Percentiles rank a stretch among this genome's conserved stretches.
Conservation (phyloP, 2,329 filamentous ascomycete species). For the Pseudogymnoascus sp. region DNA sequence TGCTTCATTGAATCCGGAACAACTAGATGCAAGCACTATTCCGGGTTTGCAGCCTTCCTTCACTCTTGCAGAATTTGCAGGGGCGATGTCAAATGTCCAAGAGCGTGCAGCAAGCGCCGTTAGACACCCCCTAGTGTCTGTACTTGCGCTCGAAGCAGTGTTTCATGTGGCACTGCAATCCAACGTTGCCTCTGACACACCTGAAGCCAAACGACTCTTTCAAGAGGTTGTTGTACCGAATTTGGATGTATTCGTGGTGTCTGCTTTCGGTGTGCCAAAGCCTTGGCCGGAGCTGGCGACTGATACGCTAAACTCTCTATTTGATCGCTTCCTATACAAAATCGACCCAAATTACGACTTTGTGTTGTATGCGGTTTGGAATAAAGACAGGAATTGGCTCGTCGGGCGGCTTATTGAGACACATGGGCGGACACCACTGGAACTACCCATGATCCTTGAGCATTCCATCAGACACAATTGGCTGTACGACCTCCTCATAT, state of each 20-base stretch:
- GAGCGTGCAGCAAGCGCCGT: conserved; percentile 57
- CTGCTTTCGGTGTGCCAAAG: conserved; percentile 67
- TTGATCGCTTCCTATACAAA: conserved; percentile 76
- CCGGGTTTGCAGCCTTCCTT: conserved; percentile 75
- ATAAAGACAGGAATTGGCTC: conserved; percentile 82
- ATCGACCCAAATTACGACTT: conserved; percentile 73
- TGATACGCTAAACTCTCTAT: conserved; percentile 67
- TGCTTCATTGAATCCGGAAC: conserved; percentile 62
- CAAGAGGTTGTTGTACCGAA: conserved; percentile 63
- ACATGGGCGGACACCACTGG: conserved; percentile 61
- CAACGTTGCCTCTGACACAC: conserved; percentile 50
- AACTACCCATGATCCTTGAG: conserved; percentile 63
- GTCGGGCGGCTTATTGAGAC: conserved; percentile 68
- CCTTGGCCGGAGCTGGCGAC: conserved; percentile 68
- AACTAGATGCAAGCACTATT: conserved; percentile 77
- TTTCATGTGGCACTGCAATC: conserved; percentile 57
- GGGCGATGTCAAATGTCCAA: conserved; percentile 50
- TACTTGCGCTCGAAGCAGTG: conserved; percentile 67
- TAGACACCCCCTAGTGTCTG: conserved; percentile 79
- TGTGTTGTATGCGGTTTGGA: conserved; percentile 85
- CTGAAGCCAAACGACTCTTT: conserved; percentile 57
- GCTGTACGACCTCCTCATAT: conserved; percentile 59
- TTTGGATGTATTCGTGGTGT: conserved; percentile 69
- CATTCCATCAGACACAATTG: conserved; percentile 75
- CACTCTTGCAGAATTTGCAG: conserved; percentile 53